Evolutionary conservation across 1,284 basidiomycete genomes (phyloP).

Genomic region (Vanrija sp.): DNA sequence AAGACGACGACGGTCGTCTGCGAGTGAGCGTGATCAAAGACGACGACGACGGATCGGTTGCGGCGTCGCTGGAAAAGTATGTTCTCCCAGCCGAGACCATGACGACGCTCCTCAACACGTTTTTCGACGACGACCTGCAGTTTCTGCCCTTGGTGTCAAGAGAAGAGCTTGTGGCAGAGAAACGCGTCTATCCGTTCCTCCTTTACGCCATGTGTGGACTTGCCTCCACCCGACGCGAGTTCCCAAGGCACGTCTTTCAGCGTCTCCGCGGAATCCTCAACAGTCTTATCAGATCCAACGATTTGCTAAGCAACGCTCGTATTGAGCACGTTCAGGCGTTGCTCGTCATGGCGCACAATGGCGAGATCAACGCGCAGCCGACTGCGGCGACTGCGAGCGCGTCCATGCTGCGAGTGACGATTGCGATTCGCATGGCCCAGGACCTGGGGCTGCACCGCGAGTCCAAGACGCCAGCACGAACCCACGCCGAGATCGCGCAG

Average conservation of each 20-base stretch:
- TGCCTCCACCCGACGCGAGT: conserved; percentile 76
- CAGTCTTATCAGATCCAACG: conserved; percentile 77
- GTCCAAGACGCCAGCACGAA: conserved; percentile 26
- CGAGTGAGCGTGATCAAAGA: neutral
- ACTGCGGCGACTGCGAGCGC: conserved; percentile 46
- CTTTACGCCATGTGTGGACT: conserved; percentile 91
- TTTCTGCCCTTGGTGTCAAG: conserved; percentile 81
- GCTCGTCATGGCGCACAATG: conserved; percentile 55
- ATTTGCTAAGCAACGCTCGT: conserved; percentile 79
- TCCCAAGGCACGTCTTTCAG: conserved; percentile 77
- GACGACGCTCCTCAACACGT: conserved; percentile 80
- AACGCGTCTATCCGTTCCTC: conserved; percentile 55
- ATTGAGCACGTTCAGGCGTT: conserved; percentile 85
- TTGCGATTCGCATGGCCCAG: conserved; percentile 85
- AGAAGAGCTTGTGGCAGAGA: conserved; percentile 69
- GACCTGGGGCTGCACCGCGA: conserved; percentile 84
- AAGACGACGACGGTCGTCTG: conserved; percentile 63
- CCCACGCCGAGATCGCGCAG: conserved; percentile 46
- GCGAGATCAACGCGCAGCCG: conserved; percentile 48
- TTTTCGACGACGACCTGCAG: conserved; percentile 80
- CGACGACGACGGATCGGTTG: neutral
- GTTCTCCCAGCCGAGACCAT: conserved; percentile 63
- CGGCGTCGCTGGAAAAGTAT: conserved; percentile 48
- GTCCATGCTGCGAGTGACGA: conserved; percentile 36
- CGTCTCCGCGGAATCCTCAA: conserved; percentile 80